A percentile compares a stretch with the other conserved stretches of the same genome.
Conservation (phyloP, 352 stramenopile species). For the Globisporangium cederbergense region DNA sequence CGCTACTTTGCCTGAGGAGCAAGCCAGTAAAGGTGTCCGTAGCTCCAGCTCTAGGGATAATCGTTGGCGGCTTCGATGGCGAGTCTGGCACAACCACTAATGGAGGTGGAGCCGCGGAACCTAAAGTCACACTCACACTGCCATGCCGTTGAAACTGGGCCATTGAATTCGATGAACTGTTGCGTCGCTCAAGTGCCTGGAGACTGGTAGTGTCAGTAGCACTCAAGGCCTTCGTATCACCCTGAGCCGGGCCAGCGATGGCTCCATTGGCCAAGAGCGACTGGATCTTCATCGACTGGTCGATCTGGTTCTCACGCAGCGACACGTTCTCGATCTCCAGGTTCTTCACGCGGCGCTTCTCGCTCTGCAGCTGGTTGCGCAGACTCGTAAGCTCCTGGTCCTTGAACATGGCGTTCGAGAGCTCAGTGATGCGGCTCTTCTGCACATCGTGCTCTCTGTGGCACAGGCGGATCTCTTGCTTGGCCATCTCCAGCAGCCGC, state of each 20-base stretch:
- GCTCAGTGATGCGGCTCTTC: conserved; percentile 39
- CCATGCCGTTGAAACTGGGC: neutral
- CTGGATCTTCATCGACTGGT: conserved; percentile 51
- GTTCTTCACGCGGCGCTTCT: conserved; percentile 57
- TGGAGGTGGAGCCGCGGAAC: neutral
- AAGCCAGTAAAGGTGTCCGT: too few species aligned
- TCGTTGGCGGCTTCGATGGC: neutral
- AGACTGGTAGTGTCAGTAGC: neutral
- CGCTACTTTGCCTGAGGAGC: neutral
- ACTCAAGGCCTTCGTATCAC: neutral
- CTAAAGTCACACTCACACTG: neutral
- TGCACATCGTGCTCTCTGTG: conserved; percentile 55
- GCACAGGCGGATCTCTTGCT: conserved; percentile 67
- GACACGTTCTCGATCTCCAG: conserved; percentile 58
- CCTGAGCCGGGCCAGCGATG: neutral
- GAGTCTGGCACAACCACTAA: neutral
- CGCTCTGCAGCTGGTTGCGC: conserved; percentile 51
- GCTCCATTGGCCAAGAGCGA: conserved; percentile 30
- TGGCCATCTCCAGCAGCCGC: conserved; percentile 60
- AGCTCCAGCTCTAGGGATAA: neutral
- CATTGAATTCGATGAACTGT: neutral
- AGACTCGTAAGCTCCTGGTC: conserved; percentile 49
- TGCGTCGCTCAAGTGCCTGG: neutral
- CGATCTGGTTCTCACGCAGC: conserved; percentile 42
- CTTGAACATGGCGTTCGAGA: conserved; percentile 46